Evolutionary conservation across 202 grass and related monocot species (phyloP), one percentile per base, ranked within the genome.

Genomic region (Digitaria exilis): DNA sequence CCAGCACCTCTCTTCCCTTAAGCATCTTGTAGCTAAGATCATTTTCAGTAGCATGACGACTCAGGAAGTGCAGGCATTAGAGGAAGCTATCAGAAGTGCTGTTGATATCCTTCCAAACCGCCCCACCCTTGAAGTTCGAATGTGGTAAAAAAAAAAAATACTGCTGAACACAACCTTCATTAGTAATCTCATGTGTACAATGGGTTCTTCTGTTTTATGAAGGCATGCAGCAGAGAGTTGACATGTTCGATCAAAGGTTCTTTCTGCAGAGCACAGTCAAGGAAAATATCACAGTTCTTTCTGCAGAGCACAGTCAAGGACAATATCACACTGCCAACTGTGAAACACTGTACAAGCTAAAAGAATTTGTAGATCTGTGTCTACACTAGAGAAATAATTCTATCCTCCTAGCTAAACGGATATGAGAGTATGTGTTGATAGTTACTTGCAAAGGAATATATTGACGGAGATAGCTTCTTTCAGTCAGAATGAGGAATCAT

Each of bases 1-100:
- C 26, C 34, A 73, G 57, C 65, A 83, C 46, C 80, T 88, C 73
- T 39, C 56, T 73, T 78, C 86, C 2, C 80, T 88, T 5, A 46
- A 3, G 46, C 65, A 83, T 63, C 34, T 78, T 45, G 7, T 43
- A 3, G 21, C 19, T 0, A 29, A 73, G 63, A 77, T 87, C 31
- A 63, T 82, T 39, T 83, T 73, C 16, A 1, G 10, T 5, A 73
- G 32, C 0, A 65, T 45, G 1, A 70, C 65, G 0, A 14, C 41
- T 54, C 34, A 42, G 19, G 19, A 82, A 59, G 85, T 87, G 63
- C 44, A 82, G 18, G 73, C 32, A 31, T 43, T 60, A 43, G 79
- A 82, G 5, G 64, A 77, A 1, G 64, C 85, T 45, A 71, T 87
- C 43, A 71, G 65, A 41, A 64, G 13, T 1, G 9, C 44, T 2